These are phyloP conservation scores for Mycena amicta DNA, from an alignment of 768 basidiomycete species.

Conservation along the genomic window DNA sequence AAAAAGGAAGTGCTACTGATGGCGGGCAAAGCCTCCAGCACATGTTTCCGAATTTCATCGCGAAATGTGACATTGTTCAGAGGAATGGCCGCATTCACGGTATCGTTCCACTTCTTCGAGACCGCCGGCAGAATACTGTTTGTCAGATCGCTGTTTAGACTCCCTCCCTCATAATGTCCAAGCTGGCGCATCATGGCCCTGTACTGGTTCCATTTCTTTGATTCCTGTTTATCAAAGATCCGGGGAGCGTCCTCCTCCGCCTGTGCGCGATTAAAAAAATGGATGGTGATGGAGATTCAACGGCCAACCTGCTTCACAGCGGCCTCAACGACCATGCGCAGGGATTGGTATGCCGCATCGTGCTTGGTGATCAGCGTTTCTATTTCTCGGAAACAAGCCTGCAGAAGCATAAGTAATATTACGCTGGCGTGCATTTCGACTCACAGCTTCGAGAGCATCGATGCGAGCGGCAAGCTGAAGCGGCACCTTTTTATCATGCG, in stretches of 20 bases:
- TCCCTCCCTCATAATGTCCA: constrained; percentile 9
- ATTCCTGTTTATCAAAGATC: constrained; percentile 2
- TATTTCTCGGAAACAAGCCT: not conserved
- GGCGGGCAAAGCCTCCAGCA: not conserved
- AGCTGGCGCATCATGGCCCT: constrained; percentile 17
- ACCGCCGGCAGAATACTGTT: not conserved
- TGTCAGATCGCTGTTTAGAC: constrained; percentile 13
- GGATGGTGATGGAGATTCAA: not conserved
- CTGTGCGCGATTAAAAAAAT: constrained; percentile 1
- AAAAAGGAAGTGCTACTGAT: not conserved
- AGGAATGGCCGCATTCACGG: not conserved
- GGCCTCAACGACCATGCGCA: not conserved
- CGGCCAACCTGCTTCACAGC: constrained; percentile 10
- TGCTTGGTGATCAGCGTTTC: not conserved
- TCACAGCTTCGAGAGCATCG: not conserved
- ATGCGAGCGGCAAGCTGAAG: not conserved
- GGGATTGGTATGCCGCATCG: not conserved
- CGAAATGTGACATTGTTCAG: not conserved
- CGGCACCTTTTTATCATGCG: not conserved
- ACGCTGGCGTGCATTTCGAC: no score
- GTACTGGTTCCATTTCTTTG: constrained; percentile 21
- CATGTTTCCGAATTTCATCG: not conserved
- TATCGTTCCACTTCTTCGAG: constrained; percentile 1
- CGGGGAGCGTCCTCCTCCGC: constrained; percentile 4
- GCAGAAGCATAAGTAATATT: not conserved